Evolutionary conservation across 495 filamentous ascomycete species (phyloP).

Genomic region (Cairneyella variabilis): DNA sequence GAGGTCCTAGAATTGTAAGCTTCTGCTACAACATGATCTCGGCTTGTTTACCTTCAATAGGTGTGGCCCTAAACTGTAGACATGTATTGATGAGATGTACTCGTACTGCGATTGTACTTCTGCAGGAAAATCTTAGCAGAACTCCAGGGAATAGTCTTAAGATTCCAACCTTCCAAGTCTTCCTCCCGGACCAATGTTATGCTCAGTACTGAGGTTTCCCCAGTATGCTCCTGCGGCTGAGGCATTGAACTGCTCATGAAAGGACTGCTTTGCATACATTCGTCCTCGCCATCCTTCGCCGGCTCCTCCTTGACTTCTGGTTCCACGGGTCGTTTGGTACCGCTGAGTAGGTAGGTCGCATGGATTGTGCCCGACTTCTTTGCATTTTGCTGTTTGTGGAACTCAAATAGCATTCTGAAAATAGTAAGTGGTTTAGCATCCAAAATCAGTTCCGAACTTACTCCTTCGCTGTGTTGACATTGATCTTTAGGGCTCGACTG

Average conservation of each 20-base stretch:
- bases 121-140: constrained; percentile 28
- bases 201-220: constrained; percentile 40
- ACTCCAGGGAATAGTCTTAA: too few relatives aligned
- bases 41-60: constrained; percentile 51
- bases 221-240: constrained; percentile 26
- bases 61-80: constrained; percentile 79
- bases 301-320: constrained; percentile 23
- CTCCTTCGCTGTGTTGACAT: constrained; percentile 83
- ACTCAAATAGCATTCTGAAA: constrained; percentile 84
- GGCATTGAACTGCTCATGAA: constrained; percentile 48
- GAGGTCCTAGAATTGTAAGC: constrained; percentile 49
- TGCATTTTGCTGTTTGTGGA: constrained; percentile 72
- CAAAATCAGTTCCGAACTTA: constrained; percentile 32
- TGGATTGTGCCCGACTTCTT: constrained; percentile 71
- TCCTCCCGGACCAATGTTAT: constrained; percentile 79
- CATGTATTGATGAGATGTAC: constrained; percentile 68
- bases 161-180: constrained; percentile 61
- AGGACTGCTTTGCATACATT: constrained; percentile 69
- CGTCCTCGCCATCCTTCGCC: constrained; percentile 58
- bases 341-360: constrained; percentile 85
- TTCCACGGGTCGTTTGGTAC: constrained; percentile 38
- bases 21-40: background rate
- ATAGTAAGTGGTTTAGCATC: constrained; percentile 4
- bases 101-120: constrained; percentile 66
- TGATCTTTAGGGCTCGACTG: constrained; percentile 73